Base-by-base conservation (phyloP, 495 filamentous ascomycete species). In the Tuber umbilicatum region DNA sequence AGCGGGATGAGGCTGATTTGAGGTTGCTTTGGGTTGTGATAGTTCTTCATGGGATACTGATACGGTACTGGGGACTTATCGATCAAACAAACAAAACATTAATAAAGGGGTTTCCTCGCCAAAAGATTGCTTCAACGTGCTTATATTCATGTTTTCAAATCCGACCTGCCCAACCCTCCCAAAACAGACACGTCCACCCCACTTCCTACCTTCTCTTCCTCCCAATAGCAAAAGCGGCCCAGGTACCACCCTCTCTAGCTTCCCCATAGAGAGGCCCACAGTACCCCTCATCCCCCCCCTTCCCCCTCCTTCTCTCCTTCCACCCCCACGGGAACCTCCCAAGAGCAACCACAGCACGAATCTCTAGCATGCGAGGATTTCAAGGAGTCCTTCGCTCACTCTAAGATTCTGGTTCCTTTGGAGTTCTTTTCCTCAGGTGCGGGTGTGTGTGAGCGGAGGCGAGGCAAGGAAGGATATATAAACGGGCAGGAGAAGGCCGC, bases 41-140 rank as follows among this genome's bases (percentile, higher is more conserved):
- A n/a, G 21, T 55, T 23, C 19, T 50, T 50, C 45, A n/a, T 45
- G 45, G 5, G 21, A 50, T 50, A 19, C 17, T 45, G 21, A 23
- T 7, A 27, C 50, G 71, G 74, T 55, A 47, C 70, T 37, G 68
- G 73, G 76, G 70, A 67, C 39, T 70, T 50, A 72, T 81, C 74
- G 76, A 74, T 76, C 70, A 80, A 78, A 77, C 74, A 72, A 79
- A 80, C 82, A 64, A 64, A 64, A 64, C n/a, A 64, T 31, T 64
- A 64, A 64, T 64, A 64, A 64, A 64, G 55, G 55, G 55, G 31
- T 64, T 31, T 64, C 55, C 55, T 64, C 55, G 2, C 55, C 55
- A 64, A 27, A 60, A 31, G 31, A 31, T 64, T 10, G n/a, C 31
- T 31, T 17, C 27, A 64, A 64, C 2, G 55, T 64, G 55, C 55